Evolutionary conservation across 1,284 basidiomycete genomes (phyloP).

Genomic region (Stygiomarasmius scandens): DNA sequence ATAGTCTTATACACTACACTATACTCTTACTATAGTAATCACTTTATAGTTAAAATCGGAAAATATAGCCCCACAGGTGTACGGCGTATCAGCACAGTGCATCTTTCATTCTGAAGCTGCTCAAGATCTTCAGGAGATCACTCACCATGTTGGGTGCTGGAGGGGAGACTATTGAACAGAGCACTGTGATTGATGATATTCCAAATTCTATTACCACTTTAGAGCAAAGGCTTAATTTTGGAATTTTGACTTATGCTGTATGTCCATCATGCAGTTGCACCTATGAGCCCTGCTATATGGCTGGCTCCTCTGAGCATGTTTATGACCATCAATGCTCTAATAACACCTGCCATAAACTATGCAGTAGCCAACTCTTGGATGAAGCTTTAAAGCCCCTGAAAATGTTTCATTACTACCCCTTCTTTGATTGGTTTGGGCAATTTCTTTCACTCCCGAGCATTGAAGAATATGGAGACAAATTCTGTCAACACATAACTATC

Average conservation of each 20-base stretch:
- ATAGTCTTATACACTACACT: no score
- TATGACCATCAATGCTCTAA: no score
- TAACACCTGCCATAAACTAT: not conserved
- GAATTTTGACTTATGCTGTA: constrained; percentile 7
- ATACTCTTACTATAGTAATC: no score
- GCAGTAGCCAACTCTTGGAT: no score
- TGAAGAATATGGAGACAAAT: no score
- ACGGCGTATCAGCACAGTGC: no score
- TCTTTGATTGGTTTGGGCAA: constrained; percentile 7
- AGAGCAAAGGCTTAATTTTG: constrained; percentile 10
- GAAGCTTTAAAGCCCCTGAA: no score
- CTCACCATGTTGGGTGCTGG: not conserved
- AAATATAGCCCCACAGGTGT: no score
- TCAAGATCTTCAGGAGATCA: constrained; percentile 6
- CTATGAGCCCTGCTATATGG: not conserved
- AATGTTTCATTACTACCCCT: constrained; percentile 5
- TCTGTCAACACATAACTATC: not conserved
- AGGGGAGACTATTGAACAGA: not conserved
- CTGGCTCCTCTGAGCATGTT: not conserved
- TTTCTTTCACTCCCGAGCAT: not conserved
- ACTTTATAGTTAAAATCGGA: no score
- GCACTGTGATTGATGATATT: constrained; percentile 1
- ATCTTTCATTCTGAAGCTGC: constrained; percentile 2
- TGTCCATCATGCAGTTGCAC: constrained; percentile 10
- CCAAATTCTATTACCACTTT: constrained; percentile 11